These are phyloP conservation scores for Lactifluus piperatus DNA, from an alignment of 768 basidiomycete genomes.

Conservation along the genomic window DNA sequence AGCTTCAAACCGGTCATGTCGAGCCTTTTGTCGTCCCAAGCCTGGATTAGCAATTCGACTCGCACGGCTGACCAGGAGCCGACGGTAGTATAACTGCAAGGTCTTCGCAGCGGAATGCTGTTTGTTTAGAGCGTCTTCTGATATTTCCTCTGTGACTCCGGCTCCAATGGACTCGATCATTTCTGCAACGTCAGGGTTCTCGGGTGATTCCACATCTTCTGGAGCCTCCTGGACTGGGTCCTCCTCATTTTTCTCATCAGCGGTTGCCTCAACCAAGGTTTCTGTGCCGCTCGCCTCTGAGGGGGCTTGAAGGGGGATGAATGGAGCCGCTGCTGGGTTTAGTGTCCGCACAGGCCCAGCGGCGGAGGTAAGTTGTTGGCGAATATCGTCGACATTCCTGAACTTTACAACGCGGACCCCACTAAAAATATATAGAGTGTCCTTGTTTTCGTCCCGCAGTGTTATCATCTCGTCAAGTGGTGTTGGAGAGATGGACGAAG, in stretches of 20 bases:
- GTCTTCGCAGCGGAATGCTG: conserved; percentile 3
- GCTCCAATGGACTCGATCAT: conserved; percentile 11
- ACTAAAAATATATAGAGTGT: neutral
- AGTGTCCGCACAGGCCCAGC: conserved; percentile 2
- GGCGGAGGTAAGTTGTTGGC: conserved; percentile 1
- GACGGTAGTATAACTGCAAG: conserved; percentile 5
- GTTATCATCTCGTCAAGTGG: conserved; percentile 14
- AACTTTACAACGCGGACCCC: conserved; percentile 3
- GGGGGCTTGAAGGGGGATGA: conserved; percentile 3
- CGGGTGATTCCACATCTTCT: conserved; percentile 2
- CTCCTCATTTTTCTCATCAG: neutral
- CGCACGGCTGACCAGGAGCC: neutral
- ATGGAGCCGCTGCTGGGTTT: conserved; percentile 6
- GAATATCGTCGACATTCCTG: neutral
- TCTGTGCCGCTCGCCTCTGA: neutral
- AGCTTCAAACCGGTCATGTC: conserved; percentile 3
- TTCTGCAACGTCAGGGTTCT: neutral
- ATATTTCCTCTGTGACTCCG: neutral
- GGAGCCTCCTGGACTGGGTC: neutral
- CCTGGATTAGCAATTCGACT: conserved; percentile 1
- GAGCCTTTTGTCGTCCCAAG: conserved; percentile 6
- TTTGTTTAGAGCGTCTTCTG: neutral
- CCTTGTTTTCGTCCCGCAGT: neutral
- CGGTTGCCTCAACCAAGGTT: neutral
- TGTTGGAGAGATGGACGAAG: conserved; percentile 6